A percentile compares a stretch with the other conserved stretches of the same genome.
phyloP scores from a whole-genome alignment of 2,329 filamentous ascomycete species.

The Sphaerulina musiva region DNA sequence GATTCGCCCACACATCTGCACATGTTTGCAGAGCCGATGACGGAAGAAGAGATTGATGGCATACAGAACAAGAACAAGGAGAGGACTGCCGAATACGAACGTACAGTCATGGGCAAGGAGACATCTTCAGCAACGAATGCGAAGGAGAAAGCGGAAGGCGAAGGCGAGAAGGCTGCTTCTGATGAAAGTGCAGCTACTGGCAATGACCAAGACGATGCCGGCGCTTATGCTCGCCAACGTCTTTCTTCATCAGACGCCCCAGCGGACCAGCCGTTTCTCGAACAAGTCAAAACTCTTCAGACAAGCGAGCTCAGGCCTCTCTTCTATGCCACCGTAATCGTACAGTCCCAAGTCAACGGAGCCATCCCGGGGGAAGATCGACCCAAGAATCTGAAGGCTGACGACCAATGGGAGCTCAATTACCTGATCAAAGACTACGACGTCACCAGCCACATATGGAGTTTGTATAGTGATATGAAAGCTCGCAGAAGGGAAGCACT shows the following conservation, averaged over 20 bases:
- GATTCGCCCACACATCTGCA: slow-evolving; percentile 60
- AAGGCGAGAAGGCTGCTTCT: too few relatives aligned
- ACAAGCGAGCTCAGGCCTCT: slow-evolving; percentile 36
- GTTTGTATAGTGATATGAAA: slow-evolving; percentile 53
- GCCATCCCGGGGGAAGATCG: slow-evolving; percentile 49
- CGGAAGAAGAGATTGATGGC: slow-evolving; percentile 59
- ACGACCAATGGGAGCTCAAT: slow-evolving; percentile 64
- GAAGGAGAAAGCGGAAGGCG: slow-evolving; percentile 3
- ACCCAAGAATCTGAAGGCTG: slow-evolving; percentile 44
- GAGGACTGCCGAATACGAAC: slow-evolving; percentile 63
- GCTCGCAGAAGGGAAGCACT: slow-evolving; percentile 49
- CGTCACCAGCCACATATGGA: slow-evolving; percentile 31
- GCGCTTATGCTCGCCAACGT: slow-evolving; percentile 3
- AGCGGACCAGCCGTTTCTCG: slow-evolving; percentile 10
- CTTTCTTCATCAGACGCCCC: slow-evolving; percentile 6
- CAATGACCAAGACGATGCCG: slow-evolving; percentile 2
- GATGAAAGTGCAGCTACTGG: background rate
- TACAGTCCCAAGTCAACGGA: slow-evolving; percentile 67
- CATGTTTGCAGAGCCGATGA: slow-evolving; percentile 81
- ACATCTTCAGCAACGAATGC: slow-evolving; percentile 7
- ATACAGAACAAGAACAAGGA: slow-evolving; percentile 65
- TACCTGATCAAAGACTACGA: slow-evolving; percentile 65
- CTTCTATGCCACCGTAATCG: slow-evolving; percentile 63
- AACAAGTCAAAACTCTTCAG: slow-evolving; percentile 7
- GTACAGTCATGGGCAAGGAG: slow-evolving; percentile 33